Conservation (phyloP, 1,139 yeast genomes). For the Wickerhamomyces sp. region DNA sequence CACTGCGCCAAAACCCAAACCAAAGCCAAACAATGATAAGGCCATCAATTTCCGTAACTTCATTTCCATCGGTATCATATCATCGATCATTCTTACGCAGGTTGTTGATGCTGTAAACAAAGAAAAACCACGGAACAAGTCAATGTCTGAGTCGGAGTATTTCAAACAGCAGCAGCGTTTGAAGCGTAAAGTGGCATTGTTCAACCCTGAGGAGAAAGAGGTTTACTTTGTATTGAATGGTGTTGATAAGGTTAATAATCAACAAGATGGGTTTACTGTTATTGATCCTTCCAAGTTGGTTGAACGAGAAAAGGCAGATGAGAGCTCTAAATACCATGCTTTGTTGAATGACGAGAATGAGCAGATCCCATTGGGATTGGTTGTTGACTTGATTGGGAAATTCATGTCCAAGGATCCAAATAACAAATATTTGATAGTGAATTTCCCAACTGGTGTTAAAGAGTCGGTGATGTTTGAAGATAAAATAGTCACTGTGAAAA, state of each 20-base stretch:
- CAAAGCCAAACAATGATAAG: background rate
- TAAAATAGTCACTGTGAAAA: slow-evolving; percentile 36
- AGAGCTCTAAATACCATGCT: slow-evolving; percentile 34
- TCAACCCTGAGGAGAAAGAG: slow-evolving; percentile 18
- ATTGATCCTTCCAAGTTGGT: slow-evolving; percentile 19
- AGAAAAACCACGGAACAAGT: slow-evolving; percentile 33
- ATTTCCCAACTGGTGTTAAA: slow-evolving; percentile 53
- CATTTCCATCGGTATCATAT: slow-evolving; percentile 44
- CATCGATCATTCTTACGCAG: slow-evolving; percentile 49
- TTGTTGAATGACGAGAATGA: slow-evolving; percentile 28
- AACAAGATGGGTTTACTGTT: slow-evolving; percentile 11
- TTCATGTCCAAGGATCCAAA: slow-evolving; percentile 35
- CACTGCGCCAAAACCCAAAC: too few species aligned
- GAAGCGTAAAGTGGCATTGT: slow-evolving; percentile 20
- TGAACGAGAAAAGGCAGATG: slow-evolving; percentile 15
- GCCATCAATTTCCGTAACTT: slow-evolving; percentile 47
- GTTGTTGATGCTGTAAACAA: slow-evolving; percentile 52
- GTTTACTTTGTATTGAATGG: slow-evolving; percentile 16
- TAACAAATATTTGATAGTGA: slow-evolving; percentile 40
- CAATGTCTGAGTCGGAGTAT: slow-evolving; percentile 23
- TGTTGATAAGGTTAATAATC: background rate
- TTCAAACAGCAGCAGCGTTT: slow-evolving; percentile 22
- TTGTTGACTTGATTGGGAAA: slow-evolving; percentile 51
- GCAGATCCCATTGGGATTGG: slow-evolving; percentile 47
- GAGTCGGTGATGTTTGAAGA: slow-evolving; percentile 47